These are phyloP conservation scores for Choiromyces venosus DNA, from an alignment of 495 filamentous ascomycete genomes.

Conservation along the genomic window DNA sequence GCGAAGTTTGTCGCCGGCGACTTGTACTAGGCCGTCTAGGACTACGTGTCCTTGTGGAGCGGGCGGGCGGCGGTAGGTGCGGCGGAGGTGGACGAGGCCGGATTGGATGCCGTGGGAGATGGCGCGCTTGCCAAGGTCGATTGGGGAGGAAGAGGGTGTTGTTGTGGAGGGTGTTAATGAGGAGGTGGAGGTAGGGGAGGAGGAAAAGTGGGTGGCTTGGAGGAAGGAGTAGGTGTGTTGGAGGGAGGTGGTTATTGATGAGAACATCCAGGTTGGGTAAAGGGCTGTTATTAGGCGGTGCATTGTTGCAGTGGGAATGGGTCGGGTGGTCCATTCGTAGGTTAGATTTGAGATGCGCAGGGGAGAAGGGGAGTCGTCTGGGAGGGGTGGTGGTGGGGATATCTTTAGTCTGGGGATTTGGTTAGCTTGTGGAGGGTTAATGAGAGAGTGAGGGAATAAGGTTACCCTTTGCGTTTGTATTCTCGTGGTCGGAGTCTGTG, in stretches of 20 bases:
- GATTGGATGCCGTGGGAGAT: conserved; percentile 3
- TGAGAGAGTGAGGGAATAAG: conserved; percentile 11
- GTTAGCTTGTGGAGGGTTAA: neutral
- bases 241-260: conserved; percentile 28
- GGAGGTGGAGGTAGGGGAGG: neutral
- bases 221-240: conserved; percentile 21
- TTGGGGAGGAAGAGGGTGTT: neutral
- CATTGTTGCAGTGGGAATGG: conserved; percentile 22
- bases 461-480: conserved; percentile 33
- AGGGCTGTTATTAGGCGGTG: conserved; percentile 29
- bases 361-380: conserved; percentile 15
- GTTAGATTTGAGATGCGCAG: conserved; percentile 24
- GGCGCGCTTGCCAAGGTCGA: neutral
- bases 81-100: conserved; percentile 4
- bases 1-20: conserved; percentile 29
- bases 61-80: conserved; percentile 20
- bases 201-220: neutral
- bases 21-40: conserved; percentile 37
- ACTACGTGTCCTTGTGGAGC: conserved; percentile 36
- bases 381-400: neutral
- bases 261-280: conserved; percentile 30
- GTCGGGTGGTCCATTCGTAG: conserved; percentile 31
- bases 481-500: conserved; percentile 25
- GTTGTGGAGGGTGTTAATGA: too few species aligned
- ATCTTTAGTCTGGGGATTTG: neutral